Conservation (phyloP, 169 alveolate species). For the Cytauxzoon felis region DNA sequence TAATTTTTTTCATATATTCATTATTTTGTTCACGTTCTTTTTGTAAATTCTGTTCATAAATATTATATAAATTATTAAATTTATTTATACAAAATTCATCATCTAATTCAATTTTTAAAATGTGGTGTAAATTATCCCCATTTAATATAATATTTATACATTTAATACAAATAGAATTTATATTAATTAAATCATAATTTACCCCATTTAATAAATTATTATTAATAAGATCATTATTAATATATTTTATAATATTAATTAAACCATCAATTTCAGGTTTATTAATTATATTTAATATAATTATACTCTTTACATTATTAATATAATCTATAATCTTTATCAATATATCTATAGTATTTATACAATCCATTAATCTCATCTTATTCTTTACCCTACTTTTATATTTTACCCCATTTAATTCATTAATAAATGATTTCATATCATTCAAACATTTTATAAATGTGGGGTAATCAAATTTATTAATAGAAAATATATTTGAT, state of each 20-base stretch:
- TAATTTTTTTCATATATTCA: constrained; percentile 57
- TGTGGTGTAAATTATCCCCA: too few relatives aligned
- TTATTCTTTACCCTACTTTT: neutral
- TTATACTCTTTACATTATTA: neutral
- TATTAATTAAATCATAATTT: too few relatives aligned
- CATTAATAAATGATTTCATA: neutral
- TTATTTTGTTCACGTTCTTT: constrained; percentile 59
- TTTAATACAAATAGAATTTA: too few relatives aligned
- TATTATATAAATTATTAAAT: constrained; percentile 2
- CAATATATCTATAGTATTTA: neutral
- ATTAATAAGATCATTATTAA: neutral
- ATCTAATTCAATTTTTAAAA: constrained; percentile 4
- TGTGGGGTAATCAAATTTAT: neutral
- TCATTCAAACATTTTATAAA: neutral
- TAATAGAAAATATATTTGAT: neutral
- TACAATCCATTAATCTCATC: constrained; percentile 2
- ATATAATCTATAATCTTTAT: neutral
- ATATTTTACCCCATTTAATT: neutral
- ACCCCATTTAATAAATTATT: too few relatives aligned
- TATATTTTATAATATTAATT: neutral
- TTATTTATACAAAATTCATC: constrained; percentile 23
- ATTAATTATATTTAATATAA: constrained; percentile 3
- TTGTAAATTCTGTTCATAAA: constrained; percentile 47
- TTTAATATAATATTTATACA: constrained; percentile 29
- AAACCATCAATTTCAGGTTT: constrained; percentile 4